Percentiles rank a stretch among this genome's conserved stretches.
Evolutionary conservation across 305 asterid genomes (phyloP).

Genomic region (Fraxinus paxiana): DNA sequence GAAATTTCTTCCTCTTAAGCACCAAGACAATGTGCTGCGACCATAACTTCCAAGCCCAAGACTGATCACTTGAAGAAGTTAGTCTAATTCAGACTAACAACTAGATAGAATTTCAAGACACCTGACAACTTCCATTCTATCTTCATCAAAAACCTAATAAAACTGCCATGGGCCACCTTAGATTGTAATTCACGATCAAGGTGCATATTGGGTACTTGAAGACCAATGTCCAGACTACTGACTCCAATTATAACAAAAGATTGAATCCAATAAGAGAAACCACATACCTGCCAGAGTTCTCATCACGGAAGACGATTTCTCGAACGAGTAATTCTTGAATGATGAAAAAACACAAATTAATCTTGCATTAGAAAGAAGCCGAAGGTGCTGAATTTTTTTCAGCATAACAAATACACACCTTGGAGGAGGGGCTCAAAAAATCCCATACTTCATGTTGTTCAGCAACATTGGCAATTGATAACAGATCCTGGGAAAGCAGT

Average conservation of each 20-base stretch:
- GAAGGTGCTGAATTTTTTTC: constrained; percentile 5
- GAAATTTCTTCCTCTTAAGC: constrained; percentile 12
- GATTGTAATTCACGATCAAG: neutral
- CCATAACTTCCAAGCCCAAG: constrained; percentile 3
- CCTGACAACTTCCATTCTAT: neutral
- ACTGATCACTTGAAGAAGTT: neutral
- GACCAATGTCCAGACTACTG: neutral
- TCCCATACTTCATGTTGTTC: constrained; percentile 99
- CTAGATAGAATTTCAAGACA: neutral
- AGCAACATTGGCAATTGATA: constrained; percentile 94
- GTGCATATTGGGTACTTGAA: neutral
- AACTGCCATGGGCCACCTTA: neutral
- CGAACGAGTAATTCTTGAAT: constrained; percentile 87
- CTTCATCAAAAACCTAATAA: neutral
- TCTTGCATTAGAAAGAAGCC: constrained; percentile 9
- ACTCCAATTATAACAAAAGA: neutral
- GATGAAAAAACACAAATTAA: constrained; percentile 29
- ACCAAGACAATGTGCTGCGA: neutral
- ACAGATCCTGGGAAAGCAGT: constrained; percentile 62
- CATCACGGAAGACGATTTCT: constrained; percentile 93
- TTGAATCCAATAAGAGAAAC: constrained; percentile 25
- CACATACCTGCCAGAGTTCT: constrained; percentile 78
- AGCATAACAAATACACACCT: constrained; percentile 45
- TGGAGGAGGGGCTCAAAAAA: constrained; percentile 83
- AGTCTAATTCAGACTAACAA: neutral